phyloP scores from a whole-genome alignment of 2,329 filamentous ascomycete species.

The Fusarium camptoceras region DNA sequence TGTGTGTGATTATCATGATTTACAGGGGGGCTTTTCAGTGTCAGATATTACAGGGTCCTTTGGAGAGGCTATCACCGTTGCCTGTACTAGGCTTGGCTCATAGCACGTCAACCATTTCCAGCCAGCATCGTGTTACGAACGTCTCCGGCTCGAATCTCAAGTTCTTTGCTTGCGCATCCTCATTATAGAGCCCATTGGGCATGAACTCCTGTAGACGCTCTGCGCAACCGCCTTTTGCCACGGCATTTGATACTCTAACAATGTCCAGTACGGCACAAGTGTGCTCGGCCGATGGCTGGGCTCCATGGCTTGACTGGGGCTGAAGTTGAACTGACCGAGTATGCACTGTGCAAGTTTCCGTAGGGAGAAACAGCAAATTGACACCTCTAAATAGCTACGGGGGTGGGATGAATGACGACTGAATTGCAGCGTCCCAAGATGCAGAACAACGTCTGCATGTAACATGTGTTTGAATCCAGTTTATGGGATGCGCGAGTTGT shows the following conservation, averaged over 20 bases:
- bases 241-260: constrained; percentile 29
- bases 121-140: neutral
- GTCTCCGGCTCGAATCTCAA: constrained; percentile 8
- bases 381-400: constrained; percentile 18
- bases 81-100: neutral
- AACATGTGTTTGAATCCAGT: constrained; percentile 14
- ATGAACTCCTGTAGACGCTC: constrained; percentile 12
- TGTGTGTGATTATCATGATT: constrained; percentile 18
- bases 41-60: constrained; percentile 35
- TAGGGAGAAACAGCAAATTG: constrained; percentile 25
- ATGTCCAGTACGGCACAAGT: neutral
- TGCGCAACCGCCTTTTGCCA: constrained; percentile 37
- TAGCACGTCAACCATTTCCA: neutral
- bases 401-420: constrained; percentile 34
- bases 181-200: constrained; percentile 21
- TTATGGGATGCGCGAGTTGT: neutral
- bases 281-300: constrained; percentile 26
- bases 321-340: constrained; percentile 21
- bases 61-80: constrained; percentile 21
- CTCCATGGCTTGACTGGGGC: constrained; percentile 11
- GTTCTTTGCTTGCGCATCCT: constrained; percentile 12
- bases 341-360: constrained; percentile 20
- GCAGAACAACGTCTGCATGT: constrained; percentile 34
- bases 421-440: constrained; percentile 26
- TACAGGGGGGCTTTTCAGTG: constrained; percentile 25